A percentile compares a stretch with the other conserved stretches of the same genome.
These are phyloP conservation scores for Pichia sporocuriosa DNA, from an alignment of 805 yeast species.

Conservation along the genomic window DNA sequence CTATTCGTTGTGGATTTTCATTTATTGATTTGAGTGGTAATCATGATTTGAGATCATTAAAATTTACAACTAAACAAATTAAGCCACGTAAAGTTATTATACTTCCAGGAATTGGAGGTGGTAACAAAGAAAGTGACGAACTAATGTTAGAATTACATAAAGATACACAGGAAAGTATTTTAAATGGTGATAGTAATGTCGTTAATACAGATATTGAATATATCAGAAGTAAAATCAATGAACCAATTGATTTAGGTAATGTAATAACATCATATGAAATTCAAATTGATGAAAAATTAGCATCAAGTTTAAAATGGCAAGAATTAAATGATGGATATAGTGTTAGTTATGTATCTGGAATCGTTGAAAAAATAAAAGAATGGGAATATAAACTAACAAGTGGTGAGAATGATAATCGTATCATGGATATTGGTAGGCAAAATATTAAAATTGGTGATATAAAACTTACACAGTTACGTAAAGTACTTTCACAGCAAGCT, in stretches of 20 bases:
- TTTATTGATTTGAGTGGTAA: slow-evolving; percentile 78
- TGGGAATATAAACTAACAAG: slow-evolving; percentile 13
- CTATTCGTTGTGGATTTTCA: slow-evolving; percentile 62
- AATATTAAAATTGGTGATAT: slow-evolving; percentile 66
- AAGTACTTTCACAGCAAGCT: slow-evolving; percentile 49
- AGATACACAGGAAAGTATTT: slow-evolving; percentile 15
- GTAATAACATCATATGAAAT: slow-evolving; percentile 52
- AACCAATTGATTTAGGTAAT: slow-evolving; percentile 43
- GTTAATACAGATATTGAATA: slow-evolving; percentile 23
- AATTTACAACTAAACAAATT: slow-evolving; percentile 67
- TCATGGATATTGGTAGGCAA: slow-evolving; percentile 7
- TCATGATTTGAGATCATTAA: slow-evolving; percentile 76
- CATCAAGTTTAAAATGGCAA: slow-evolving; percentile 72
- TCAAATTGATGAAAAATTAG: slow-evolving; percentile 58
- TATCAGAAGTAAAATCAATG: slow-evolving; percentile 32
- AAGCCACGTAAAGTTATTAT: slow-evolving; percentile 71
- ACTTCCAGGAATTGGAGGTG: slow-evolving; percentile 24
- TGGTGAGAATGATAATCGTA: not conserved
- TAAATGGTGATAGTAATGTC: slow-evolving; percentile 15
- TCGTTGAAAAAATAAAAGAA: slow-evolving; percentile 28
- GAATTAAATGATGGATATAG: slow-evolving; percentile 71
- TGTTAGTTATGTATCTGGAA: slow-evolving; percentile 78
- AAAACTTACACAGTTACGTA: slow-evolving; percentile 70
- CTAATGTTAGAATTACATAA: slow-evolving; percentile 18
- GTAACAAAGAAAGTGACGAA: slow-evolving; percentile 14